These are phyloP conservation scores for Drechmeria coniospora DNA, from an alignment of 2,329 filamentous ascomycete genomes.

Conservation along the genomic window DNA sequence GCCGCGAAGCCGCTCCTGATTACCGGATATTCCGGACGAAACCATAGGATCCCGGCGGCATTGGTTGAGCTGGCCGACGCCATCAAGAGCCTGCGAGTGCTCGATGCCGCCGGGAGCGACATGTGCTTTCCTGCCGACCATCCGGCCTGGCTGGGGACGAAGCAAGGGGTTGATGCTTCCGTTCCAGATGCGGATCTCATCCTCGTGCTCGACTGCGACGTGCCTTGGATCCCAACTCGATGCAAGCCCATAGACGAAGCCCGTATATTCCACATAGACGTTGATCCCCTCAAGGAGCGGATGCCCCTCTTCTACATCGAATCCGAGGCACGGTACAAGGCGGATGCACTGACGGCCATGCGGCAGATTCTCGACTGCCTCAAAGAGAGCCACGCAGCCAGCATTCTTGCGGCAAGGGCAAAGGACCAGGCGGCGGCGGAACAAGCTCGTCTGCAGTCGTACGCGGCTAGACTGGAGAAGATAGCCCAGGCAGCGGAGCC, in stretches of 20 bases:
- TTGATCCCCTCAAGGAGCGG: constrained; percentile 46
- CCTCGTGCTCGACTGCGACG: constrained; percentile 68
- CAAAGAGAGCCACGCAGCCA: constrained; percentile 20
- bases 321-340: constrained; percentile 45
- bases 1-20: constrained; percentile 51
- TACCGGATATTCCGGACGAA: constrained; percentile 54
- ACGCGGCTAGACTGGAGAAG: constrained; percentile 38
- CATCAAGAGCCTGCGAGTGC: constrained; percentile 47
- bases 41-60: constrained; percentile 39
- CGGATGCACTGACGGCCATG: constrained; percentile 44
- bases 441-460: constrained; percentile 36
- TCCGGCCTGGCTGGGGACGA: constrained; percentile 46
- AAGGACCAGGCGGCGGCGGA: constrained; percentile 9
- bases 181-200: constrained; percentile 67
- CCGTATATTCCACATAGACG: constrained; percentile 41
- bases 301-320: constrained; percentile 55
- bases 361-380: constrained; percentile 46
- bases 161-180: constrained; percentile 53
- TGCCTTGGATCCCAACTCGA: constrained; percentile 72
- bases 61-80: constrained; percentile 51
- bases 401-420: constrained; percentile 11
- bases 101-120: constrained; percentile 59
- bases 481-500: constrained; percentile 41
- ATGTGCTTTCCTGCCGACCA: constrained; percentile 61
- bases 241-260: constrained; percentile 32